Evolutionary conservation across 2,329 filamentous ascomycete genomes (phyloP), one percentile per base, ranked within the genome.

Genomic region (Clonostachys solani): DNA sequence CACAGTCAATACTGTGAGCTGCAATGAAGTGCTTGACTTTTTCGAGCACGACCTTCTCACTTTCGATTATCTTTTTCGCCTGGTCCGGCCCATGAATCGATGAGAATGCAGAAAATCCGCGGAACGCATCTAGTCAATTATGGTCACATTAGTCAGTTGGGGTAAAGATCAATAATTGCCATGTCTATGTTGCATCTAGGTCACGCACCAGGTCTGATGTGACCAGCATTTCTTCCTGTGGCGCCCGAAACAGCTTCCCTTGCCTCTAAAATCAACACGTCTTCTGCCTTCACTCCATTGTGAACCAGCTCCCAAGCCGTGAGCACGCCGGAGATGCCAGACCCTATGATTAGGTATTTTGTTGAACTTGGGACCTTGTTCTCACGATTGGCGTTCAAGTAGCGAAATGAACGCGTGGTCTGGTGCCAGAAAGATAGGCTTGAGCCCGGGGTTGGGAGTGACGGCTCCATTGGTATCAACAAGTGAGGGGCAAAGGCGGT

Each of bases 231-330:
- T 33, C 70, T 59, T 12, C 65, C 67, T 44, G 64, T 70, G 2
- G 70, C 69, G n/a, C 69, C 70, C 12, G 64, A 67, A 1, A 66
- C 67, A 12, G 70, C 68, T 53, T 73, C 69, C 49, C 70, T 56
- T 2, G 71, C 70, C 51, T 74, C 71, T 15, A 73, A 55, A 13
- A 73, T 65, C 33, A 69, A 36, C 45, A 74, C 57, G 17, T 66
- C 65, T 13, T 53, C 49, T 10, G 56, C 58, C 8, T 53, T 40
- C 2, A 69, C 54, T 23, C 67, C 67, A 17, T 54, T 54, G 44
- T 67, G 56, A 46, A 51, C 45, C n/a, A 73, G 53, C 36, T 68
- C 61, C 52, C 61, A 72, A 3, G 67, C 62, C n/a, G 64, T 67
- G 15, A 71, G 49, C 0, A 62, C 64, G 3, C 69, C 70, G 2